phyloP scores from a whole-genome alignment of 2,329 filamentous ascomycete genomes.

The Beauveria sp. region DNA sequence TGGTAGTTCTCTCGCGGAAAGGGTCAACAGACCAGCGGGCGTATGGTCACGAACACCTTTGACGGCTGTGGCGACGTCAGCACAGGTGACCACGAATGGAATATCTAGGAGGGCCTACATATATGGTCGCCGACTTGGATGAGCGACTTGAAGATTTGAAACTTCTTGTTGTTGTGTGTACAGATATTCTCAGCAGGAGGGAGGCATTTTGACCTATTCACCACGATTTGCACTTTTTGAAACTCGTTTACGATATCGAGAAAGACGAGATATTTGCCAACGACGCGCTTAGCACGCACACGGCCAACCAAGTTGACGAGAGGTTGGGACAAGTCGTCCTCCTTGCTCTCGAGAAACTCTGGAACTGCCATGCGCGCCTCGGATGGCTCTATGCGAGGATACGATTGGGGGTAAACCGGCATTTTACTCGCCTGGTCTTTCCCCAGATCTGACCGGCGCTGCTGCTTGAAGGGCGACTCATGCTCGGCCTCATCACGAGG shows the following conservation, averaged over 20 bases:
- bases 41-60: constrained; percentile 64
- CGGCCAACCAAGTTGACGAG: constrained; percentile 48
- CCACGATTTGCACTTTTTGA: constrained; percentile 65
- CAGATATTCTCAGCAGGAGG: constrained; percentile 24
- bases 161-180: constrained; percentile 26
- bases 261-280: constrained; percentile 75
- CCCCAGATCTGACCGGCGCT: constrained; percentile 25
- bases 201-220: constrained; percentile 52
- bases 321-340: constrained; percentile 19
- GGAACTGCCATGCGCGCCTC: constrained; percentile 23
- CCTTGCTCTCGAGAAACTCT: constrained; percentile 25
- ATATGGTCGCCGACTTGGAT: constrained; percentile 78
- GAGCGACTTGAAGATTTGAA: constrained; percentile 55
- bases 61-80: constrained; percentile 44
- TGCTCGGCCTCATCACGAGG: constrained; percentile 17
- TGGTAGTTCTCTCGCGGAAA: constrained; percentile 62
- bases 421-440: constrained; percentile 26
- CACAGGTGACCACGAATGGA: constrained; percentile 11
- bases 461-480: constrained; percentile 29
- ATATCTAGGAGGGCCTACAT: constrained; percentile 44
- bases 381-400: constrained; percentile 27
- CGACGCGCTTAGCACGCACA: constrained; percentile 61
- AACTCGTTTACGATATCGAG: constrained; percentile 71
- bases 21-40: constrained; percentile 64
- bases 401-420: constrained; percentile 27